Percentiles rank a stretch among this genome's conserved stretches.
phyloP scores from a whole-genome alignment of 78 protist species.

The Dictyostelium capitatum region DNA sequence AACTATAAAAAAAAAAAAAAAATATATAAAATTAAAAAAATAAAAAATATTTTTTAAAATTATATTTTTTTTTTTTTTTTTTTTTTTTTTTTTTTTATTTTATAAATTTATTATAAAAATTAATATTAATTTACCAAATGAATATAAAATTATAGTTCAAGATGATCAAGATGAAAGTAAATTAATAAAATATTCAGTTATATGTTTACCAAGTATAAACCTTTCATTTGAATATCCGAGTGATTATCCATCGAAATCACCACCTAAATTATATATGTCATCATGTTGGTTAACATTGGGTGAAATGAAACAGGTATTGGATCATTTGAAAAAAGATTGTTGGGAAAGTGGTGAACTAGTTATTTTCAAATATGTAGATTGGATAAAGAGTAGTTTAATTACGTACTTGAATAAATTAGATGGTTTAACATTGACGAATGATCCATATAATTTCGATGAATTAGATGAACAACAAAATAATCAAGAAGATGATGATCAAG shows the following conservation, averaged over 20 bases:
- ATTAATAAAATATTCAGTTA: neutral
- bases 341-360: neutral
- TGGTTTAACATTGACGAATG: neutral
- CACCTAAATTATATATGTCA: neutral
- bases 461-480: neutral
- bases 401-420: neutral
- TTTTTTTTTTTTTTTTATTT: too few relatives aligned
- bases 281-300: conserved; percentile 10
- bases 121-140: neutral
- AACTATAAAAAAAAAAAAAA: too few relatives aligned
- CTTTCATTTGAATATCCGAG: neutral
- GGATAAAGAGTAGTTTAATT: neutral
- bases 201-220: neutral
- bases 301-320: neutral
- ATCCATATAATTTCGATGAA: neutral
- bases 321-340: neutral
- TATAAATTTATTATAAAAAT: neutral
- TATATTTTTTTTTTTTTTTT: neutral
- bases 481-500: neutral
- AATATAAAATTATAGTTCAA: neutral
- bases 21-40: neutral
- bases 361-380: conserved; percentile 8
- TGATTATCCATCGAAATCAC: neutral
- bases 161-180: neutral
- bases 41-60: neutral